Evolutionary conservation across 805 yeast genomes (phyloP), one percentile per base, ranked within the genome.

Genomic region (Wickerhamomyces bisporus): DNA sequence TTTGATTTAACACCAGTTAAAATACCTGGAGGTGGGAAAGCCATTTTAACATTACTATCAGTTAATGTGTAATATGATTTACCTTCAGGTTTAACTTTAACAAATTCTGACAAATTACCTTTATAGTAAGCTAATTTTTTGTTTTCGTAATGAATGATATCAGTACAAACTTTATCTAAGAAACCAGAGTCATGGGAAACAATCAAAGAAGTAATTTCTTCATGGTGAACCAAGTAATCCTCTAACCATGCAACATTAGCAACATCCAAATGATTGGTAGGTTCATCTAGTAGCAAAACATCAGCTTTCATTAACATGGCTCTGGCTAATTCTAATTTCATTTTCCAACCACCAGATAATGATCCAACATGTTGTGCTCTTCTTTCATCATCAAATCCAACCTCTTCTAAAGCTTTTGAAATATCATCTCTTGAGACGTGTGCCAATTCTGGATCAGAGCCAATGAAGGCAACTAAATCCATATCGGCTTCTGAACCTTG

Each of bases 141-240:
- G 70, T 82, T 84, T 67, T 93, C 98, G 64, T 91, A 91, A 65
- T 91, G 98, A 51, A 87, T 87, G 56, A 93, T 87, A 60, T 91
- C 97, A 27, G 98, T 88, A 71, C 98, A 93, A 26, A 91, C 98
- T 36, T 81, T 78, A 59, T 91, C 98, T 61, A 91, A 70, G 75
- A 91, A 91, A 17, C 96, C 95, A 39, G 97, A 87, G 70, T 91
- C 98, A 75, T 91, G 98, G 36, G 98, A 89, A 50, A 91, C 98
- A 58, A 91, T 91, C 61, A 91, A 71, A 14, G 96, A 86, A 37
- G 98, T 91, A 60, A 93, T 89, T 40, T 87, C 83, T 15, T 85
- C 76, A 63, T 93, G 87, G 39, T 75, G 79, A 27, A 78, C 70
- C 57, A 93, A 73, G 58, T 93, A 93, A 43, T 91, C 88, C 66